Evolutionary conservation across 805 yeast genomes (phyloP).

Genomic region (Wickerhamomyces silvicola): DNA sequence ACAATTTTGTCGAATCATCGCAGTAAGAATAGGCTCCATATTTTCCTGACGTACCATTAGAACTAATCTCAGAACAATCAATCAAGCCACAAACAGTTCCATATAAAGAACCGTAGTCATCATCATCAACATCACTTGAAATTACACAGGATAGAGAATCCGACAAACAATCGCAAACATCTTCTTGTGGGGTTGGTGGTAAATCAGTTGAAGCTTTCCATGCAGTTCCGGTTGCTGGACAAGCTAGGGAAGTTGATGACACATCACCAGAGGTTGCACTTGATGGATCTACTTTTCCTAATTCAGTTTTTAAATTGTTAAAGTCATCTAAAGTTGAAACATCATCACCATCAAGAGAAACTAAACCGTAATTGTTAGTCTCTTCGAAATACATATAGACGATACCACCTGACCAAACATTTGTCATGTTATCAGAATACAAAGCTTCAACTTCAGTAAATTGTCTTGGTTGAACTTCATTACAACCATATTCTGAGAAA

Average conservation of each 20-base stretch:
- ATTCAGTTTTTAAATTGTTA: slow-evolving; percentile 46
- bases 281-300: slow-evolving; percentile 48
- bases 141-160: slow-evolving; percentile 55
- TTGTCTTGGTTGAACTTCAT: slow-evolving; percentile 61
- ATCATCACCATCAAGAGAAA: slow-evolving; percentile 40
- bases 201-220: slow-evolving; percentile 66
- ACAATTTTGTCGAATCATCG: slow-evolving; percentile 60
- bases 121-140: slow-evolving; percentile 37
- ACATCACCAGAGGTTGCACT: slow-evolving; percentile 32
- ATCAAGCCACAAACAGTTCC: slow-evolving; percentile 48
- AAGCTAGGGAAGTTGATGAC: slow-evolving; percentile 30
- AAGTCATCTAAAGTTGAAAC: slow-evolving; percentile 62
- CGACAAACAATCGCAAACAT: slow-evolving; percentile 57
- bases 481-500: slow-evolving; percentile 90
- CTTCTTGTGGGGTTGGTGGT: slow-evolving; percentile 74
- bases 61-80: slow-evolving; percentile 55
- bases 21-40: slow-evolving; percentile 78
- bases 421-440: slow-evolving; percentile 67
- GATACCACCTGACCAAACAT: slow-evolving; percentile 92
- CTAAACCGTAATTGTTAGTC: slow-evolving; percentile 76
- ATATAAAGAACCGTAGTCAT: slow-evolving; percentile 58
- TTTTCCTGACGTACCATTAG: slow-evolving; percentile 55
- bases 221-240: slow-evolving; percentile 45
- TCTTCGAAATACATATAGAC: slow-evolving; percentile 90
- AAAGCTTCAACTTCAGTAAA: slow-evolving; percentile 71